Evolutionary conservation across 148 eudicot species (phyloP), one percentile per base, ranked within the genome.

Genomic region (Drosera capensis): DNA sequence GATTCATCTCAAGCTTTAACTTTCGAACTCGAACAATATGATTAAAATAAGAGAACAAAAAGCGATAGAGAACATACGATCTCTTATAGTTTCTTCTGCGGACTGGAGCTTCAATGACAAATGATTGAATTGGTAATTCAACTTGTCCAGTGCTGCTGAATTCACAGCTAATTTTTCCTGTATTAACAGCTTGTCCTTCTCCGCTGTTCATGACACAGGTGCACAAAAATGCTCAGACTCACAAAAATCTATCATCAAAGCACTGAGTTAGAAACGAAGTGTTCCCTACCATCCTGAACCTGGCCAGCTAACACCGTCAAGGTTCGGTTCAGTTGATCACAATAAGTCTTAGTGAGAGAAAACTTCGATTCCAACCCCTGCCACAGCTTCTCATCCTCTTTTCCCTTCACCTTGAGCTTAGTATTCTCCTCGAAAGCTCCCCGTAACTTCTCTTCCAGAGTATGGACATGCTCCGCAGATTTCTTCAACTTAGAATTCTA

Each of bases 301-400:
- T 78, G 93, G 55, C 57, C 51, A 45, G 87, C 75, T 48, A 90
- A 59, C 39, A 66, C 67, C 49, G 78, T 86, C 59, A 90, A 48
- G 14, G 95, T 90, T 72, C 81, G 95, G 46, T 72, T 73, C 21
- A 90, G 73, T 58, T 90, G 88, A 66, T 81, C 80, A 25, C 88
- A 80, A 31, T 73, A 56, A 21, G 75, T 59, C 59, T 81, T 90
- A 12, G 99, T 78, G 15, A 79, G 78, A 52, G 82, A 71, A 46
- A 90, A 85, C 64, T 81, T 85, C 20, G 88, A 85, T 48, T 85
- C 99, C 51, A 90, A 59, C 46, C 95, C 99, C 59, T 56, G 59
- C 88, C 95, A 90, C 9, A 76, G 74, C 65, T 85, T 90, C 63
- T 90, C 88, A 54, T 85, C 87, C 55, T 81, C 95, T 62, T 81